These are phyloP conservation scores for Aquilaria sinensis DNA, from an alignment of 345 rosid species.

Conservation along the genomic window DNA sequence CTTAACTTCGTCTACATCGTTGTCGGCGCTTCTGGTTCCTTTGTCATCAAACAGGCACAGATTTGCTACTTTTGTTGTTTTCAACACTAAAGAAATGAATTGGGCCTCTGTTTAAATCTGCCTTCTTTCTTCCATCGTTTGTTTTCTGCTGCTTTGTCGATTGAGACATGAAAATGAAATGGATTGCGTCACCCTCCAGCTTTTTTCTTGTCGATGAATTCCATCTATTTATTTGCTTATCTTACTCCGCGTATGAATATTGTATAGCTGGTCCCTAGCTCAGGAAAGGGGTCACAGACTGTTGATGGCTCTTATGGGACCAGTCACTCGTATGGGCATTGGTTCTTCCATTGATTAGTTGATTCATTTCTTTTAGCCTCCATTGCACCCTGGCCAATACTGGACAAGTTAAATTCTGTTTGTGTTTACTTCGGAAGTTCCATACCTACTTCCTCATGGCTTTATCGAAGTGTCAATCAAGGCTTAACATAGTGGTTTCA, in stretches of 20 bases:
- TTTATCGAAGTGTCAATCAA: background rate
- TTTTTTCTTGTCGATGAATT: background rate
- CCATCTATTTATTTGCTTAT: background rate
- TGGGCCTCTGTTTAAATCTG: no score
- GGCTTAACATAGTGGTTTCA: background rate
- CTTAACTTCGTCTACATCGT: slow-evolving; percentile 84
- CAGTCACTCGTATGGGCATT: no score
- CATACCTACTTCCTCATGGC: no score
- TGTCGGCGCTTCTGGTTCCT: slow-evolving; percentile 53
- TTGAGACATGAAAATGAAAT: slow-evolving; percentile 1
- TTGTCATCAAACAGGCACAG: slow-evolving; percentile 75
- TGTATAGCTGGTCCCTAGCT: no score
- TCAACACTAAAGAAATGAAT: no score
- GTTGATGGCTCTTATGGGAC: no score
- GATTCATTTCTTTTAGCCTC: no score
- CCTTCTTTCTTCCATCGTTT: background rate
- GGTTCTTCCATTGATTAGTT: no score
- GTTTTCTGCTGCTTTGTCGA: background rate
- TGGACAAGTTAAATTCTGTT: background rate
- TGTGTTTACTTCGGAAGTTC: background rate
- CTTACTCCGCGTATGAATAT: background rate
- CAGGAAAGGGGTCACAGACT: no score
- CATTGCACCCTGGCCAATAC: no score
- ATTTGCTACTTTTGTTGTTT: no score
- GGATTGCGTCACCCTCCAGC: background rate